Base-by-base conservation (phyloP, 176 grass and related monocot species). In the Canna indica region DNA sequence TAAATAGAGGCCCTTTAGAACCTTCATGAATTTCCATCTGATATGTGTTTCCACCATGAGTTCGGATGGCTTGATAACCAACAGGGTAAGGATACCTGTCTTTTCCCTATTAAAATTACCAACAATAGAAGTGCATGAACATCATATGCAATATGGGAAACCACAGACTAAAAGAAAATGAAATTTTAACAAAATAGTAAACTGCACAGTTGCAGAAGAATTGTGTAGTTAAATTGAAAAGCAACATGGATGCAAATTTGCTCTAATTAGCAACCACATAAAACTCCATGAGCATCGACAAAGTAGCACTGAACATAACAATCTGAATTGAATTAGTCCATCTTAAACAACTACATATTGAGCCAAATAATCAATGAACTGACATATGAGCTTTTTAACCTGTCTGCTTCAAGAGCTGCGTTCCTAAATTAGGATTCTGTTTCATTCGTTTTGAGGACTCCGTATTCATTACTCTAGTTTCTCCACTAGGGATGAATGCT, bases 61-160 rank as follows among this genome's bases (percentile, higher is more conserved):
- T 81, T 45, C 83, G 86, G 12, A 88, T 45, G 3, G 92, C 80
- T 33, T 73, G 79, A 71, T 96, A 96, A 35, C 86, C 88, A 59
- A 89, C 85, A 0, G 92, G 86, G 59, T 91, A 96, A 5, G 88
- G 92, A 64, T 96, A 81, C 16, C 86, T 77, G n/a, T 89, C 81
- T 70, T 91, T 96, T 26, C 85, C 92, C 92, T 96, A 64, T n/a
- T 34, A 76, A 31, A 42, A 64, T 32, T n/a, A 70, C 65, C 39
- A 77, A 72, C 63, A 79, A 71, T 35, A 64, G 36, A 36, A 59
- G 58, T 68, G 36, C 22, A 39, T 3, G 15, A 66, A 27, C 30
- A 47, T 17, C 14, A 44, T 59, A 59, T 32, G 35, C 53, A 59
- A 41, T 17, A 6, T 20, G 26, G 9, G 6, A 58, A 60, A 41